Percentiles rank a stretch among this genome's conserved stretches.
phyloP scores from a whole-genome alignment of 2,329 filamentous ascomycete species.

The Parastagonospora nodorum region DNA sequence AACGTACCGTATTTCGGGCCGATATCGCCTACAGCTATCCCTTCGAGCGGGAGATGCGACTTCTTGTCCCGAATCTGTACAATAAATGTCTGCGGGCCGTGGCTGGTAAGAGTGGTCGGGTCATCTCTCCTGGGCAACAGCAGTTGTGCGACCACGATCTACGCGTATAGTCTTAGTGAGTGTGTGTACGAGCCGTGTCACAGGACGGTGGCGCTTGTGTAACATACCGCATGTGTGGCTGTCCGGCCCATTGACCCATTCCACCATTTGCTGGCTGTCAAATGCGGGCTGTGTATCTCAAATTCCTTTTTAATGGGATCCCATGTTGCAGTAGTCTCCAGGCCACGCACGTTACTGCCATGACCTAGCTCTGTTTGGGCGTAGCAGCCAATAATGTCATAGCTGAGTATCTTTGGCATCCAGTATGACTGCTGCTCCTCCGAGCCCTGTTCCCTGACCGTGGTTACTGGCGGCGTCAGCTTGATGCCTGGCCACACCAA shows the following conservation, averaged over 20 bases:
- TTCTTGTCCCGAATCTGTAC: constrained; percentile 57
- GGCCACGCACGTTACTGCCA: constrained; percentile 57
- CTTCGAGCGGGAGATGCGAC: constrained; percentile 53
- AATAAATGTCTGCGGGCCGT: constrained; percentile 60
- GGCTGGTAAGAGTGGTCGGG: constrained; percentile 44
- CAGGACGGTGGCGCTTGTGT: background rate
- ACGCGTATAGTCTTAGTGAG: constrained; percentile 5
- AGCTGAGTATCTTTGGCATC: constrained; percentile 56
- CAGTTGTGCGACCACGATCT: constrained; percentile 59
- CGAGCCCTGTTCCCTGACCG: constrained; percentile 57
- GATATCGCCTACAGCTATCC: constrained; percentile 60
- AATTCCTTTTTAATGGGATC: constrained; percentile 53
- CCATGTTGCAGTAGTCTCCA: constrained; percentile 57
- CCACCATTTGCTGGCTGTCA: constrained; percentile 62
- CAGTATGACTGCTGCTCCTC: constrained; percentile 55
- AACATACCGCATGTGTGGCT: constrained; percentile 56
- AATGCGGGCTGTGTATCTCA: constrained; percentile 56
- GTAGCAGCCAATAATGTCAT: constrained; percentile 59
- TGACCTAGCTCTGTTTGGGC: constrained; percentile 60
- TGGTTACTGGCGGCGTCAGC: constrained; percentile 43
- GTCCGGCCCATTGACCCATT: constrained; percentile 59
- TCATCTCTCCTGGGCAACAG: constrained; percentile 47
- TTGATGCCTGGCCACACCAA: constrained; percentile 20
- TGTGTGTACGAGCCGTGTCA: constrained; percentile 7
- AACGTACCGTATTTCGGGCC: constrained; percentile 56